Conservation (phyloP, 2,329 filamentous ascomycete genomes). For the Annulohypoxylon truncatum region DNA sequence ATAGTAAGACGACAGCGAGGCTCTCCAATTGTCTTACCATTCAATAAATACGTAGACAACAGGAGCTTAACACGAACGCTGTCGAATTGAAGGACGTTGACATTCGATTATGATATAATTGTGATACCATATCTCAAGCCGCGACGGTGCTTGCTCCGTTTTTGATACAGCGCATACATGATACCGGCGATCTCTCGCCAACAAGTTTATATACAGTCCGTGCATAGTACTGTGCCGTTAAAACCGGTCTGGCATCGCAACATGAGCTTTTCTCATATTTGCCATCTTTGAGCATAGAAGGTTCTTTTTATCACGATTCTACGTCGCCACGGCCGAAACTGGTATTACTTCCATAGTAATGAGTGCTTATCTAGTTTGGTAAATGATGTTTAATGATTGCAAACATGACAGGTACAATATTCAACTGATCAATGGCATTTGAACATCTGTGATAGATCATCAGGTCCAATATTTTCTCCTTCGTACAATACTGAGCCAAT, state of each 20-base stretch:
- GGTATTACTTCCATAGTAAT: background rate
- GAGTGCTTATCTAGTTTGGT: too few species aligned
- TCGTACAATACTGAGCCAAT: background rate
- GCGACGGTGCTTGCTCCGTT: constrained; percentile 1
- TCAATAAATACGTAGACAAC: constrained; percentile 11
- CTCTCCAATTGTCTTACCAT: constrained; percentile 10
- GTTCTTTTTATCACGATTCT: background rate
- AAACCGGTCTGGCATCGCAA: background rate
- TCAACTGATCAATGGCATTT: background rate
- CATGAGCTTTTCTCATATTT: background rate
- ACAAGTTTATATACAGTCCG: background rate
- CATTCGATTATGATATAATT: constrained; percentile 10
- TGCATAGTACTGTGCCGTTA: background rate
- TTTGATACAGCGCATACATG: constrained; percentile 8
- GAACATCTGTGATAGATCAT: constrained; percentile 18
- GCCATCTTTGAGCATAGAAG: background rate
- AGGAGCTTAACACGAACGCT: constrained; percentile 6
- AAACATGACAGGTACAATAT: background rate
- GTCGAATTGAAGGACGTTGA: background rate
- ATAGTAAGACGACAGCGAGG: constrained; percentile 8
- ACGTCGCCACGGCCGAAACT: background rate
- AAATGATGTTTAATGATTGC: background rate
- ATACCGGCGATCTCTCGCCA: constrained; percentile 14
- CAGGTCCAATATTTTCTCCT: constrained; percentile 12
- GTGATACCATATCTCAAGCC: constrained; percentile 3